A percentile compares a stretch with the other conserved stretches of the same genome.
Conservation (phyloP, 2,329 filamentous ascomycete genomes). For the Fusarium brevicatenulatum region DNA sequence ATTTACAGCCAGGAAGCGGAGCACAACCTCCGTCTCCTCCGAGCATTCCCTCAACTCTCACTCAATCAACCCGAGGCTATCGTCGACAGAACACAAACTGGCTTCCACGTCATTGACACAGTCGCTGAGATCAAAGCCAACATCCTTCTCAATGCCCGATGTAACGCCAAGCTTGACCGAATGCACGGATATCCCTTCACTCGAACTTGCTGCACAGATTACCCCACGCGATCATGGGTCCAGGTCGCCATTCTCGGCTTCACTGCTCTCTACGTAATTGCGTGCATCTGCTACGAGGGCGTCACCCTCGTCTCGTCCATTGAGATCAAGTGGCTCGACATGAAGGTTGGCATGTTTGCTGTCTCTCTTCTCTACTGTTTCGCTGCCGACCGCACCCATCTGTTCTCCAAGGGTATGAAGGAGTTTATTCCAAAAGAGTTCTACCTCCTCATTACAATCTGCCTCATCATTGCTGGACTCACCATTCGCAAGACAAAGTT, state of each 20-base stretch:
- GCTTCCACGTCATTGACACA: conserved; percentile 47
- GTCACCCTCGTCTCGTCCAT: conserved; percentile 25
- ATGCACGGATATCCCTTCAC: conserved; percentile 54
- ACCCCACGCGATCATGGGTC: conserved; percentile 44
- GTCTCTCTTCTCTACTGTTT: conserved; percentile 44
- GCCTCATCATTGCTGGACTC: conserved; percentile 4
- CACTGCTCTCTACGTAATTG: conserved; percentile 26
- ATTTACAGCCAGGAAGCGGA: conserved; percentile 17
- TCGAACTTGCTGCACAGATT: conserved; percentile 64
- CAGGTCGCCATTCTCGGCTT: conserved; percentile 41
- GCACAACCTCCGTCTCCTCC: conserved; percentile 34
- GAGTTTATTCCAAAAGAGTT: conserved; percentile 37
- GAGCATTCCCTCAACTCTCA: conserved; percentile 36
- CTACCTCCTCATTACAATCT: conserved; percentile 21
- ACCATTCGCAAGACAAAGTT: conserved; percentile 35
- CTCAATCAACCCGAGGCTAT: conserved; percentile 32
- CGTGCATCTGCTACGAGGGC: conserved; percentile 33
- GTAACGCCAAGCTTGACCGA: conserved; percentile 54
- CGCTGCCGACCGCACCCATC: conserved; percentile 44
- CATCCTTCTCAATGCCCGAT: conserved; percentile 64
- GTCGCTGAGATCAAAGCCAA: conserved; percentile 48
- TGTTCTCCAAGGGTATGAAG: conserved; percentile 44
- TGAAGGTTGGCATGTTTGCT: conserved; percentile 43
- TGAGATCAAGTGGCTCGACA: conserved; percentile 27
- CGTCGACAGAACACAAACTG: conserved; percentile 36